A percentile compares a stretch with the other conserved stretches of the same genome.
These are phyloP conservation scores for Rhodotorula sp. DNA, from an alignment of 1,284 basidiomycete genomes.

Conservation along the genomic window DNA sequence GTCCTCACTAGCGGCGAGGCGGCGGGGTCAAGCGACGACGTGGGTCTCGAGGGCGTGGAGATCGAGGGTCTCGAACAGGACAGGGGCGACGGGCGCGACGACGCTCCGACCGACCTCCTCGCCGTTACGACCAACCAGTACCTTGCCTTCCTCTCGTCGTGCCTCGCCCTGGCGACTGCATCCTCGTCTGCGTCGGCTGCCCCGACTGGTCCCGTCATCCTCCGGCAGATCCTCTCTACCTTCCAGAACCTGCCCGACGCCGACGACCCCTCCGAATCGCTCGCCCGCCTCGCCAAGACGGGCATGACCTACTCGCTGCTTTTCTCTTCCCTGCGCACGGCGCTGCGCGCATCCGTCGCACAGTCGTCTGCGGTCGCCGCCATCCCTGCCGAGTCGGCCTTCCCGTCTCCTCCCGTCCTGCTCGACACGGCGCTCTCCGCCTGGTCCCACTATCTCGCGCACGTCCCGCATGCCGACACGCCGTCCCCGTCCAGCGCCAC, in stretches of 20 bases:
- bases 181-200: not conserved
- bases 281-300: slow-evolving; percentile 10
- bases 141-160: slow-evolving; percentile 31
- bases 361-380: not conserved
- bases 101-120: slow-evolving; percentile 19
- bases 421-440: slow-evolving; percentile 16
- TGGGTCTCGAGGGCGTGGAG: not conserved
- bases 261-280: not conserved
- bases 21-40: not conserved
- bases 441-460: slow-evolving; percentile 6
- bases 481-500: not conserved
- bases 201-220: not conserved
- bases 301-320: slow-evolving; percentile 26
- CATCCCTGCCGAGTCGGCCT: not conserved
- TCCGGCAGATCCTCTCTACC: slow-evolving; percentile 15
- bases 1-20: not conserved
- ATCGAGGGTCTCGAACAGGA: not conserved
- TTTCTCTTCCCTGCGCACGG: slow-evolving; percentile 15
- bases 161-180: not conserved
- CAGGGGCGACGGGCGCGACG: not conserved
- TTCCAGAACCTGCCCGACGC: slow-evolving; percentile 25
- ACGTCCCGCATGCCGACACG: not conserved
- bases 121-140: slow-evolving; percentile 34
- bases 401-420: slow-evolving; percentile 4
- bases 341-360: not conserved